These are phyloP conservation scores for Haplosporangium sp. DNA, from an alignment of 371 early-diverging fungal species.

Conservation along the genomic window DNA sequence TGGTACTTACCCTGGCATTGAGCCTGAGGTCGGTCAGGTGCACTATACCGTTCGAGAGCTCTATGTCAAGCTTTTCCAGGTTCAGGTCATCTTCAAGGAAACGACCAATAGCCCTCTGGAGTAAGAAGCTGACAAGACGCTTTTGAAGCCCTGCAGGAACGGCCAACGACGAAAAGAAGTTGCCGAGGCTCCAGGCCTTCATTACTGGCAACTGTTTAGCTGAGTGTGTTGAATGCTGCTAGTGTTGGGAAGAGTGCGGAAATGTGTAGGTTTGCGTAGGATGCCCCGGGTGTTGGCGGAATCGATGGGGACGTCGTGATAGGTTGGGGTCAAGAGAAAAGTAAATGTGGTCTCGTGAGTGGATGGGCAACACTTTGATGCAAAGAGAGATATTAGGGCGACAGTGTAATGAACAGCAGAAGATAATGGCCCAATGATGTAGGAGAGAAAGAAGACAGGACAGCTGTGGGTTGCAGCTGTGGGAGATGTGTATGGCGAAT, in stretches of 20 bases:
- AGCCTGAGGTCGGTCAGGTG: constrained; percentile 83
- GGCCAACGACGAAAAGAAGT: constrained; percentile 60
- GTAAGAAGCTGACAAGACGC: constrained; percentile 84
- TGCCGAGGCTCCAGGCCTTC: constrained; percentile 58
- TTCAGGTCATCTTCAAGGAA: constrained; percentile 85
- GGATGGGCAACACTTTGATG: background rate
- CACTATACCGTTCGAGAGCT: constrained; percentile 83
- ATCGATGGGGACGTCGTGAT: background rate
- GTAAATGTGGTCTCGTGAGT: background rate
- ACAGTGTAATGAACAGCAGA: too few relatives aligned
- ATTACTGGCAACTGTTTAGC: constrained; percentile 2
- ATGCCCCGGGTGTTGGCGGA: background rate
- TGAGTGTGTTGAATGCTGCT: too few relatives aligned
- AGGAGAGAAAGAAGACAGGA: background rate
- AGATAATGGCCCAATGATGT: background rate
- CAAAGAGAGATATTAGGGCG: too few relatives aligned
- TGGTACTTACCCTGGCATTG: constrained; percentile 72
- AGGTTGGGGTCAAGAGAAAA: too few relatives aligned
- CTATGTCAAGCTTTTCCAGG: constrained; percentile 87
- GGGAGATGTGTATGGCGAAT: background rate
- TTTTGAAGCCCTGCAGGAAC: constrained; percentile 84
- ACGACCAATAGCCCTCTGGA: constrained; percentile 86
- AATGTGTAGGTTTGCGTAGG: background rate
- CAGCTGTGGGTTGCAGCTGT: background rate
- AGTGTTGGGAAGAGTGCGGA: too few relatives aligned